Evolutionary conservation across 352 stramenopile genomes (phyloP).

Genomic region (Bremia lactucae): DNA sequence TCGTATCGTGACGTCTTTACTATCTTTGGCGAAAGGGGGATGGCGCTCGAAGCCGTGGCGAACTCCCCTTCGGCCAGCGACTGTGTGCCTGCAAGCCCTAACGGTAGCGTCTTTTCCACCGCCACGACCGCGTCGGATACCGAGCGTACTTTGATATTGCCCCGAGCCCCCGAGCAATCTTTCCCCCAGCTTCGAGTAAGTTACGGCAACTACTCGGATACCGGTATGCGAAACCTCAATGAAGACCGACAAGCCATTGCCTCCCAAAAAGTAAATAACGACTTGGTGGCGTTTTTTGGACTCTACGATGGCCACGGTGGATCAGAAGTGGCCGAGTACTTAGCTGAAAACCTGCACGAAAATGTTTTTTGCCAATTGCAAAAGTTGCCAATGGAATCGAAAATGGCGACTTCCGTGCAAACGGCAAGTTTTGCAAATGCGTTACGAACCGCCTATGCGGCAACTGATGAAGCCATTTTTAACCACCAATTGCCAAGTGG

Average conservation of each 20-base stretch:
- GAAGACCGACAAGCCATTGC: conserved; percentile 57
- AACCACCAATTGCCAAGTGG: conserved; percentile 57
- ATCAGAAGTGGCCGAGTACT: conserved; percentile 50
- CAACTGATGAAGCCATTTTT: conserved; percentile 68
- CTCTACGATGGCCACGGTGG: conserved; percentile 79
- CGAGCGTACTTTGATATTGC: conserved; percentile 51
- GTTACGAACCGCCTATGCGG: conserved; percentile 38
- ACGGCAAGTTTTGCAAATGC: conserved; percentile 21
- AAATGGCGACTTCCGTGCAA: too few relatives aligned
- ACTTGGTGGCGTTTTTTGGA: conserved; percentile 72
- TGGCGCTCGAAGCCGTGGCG: conserved; percentile 37
- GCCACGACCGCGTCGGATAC: conserved; percentile 65
- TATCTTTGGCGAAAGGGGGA: conserved; percentile 73
- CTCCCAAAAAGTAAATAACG: conserved; percentile 35
- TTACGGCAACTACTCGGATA: conserved; percentile 67
- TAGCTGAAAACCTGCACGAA: conserved; percentile 47
- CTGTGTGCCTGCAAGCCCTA: conserved; percentile 42
- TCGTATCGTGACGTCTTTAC: conserved; percentile 76
- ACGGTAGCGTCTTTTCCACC: conserved; percentile 60
- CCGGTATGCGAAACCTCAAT: conserved; percentile 61
- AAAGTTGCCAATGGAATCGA: neutral
- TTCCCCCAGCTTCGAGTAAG: conserved; percentile 41
- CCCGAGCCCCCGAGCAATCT: conserved; percentile 37
- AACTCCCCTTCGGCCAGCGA: conserved; percentile 17
- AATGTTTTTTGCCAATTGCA: conserved; percentile 45